A percentile compares a stretch with the other conserved stretches of the same genome.
phyloP scores from a whole-genome alignment of 495 filamentous ascomycete species.

The Hypomontagnella submonticulosa region DNA sequence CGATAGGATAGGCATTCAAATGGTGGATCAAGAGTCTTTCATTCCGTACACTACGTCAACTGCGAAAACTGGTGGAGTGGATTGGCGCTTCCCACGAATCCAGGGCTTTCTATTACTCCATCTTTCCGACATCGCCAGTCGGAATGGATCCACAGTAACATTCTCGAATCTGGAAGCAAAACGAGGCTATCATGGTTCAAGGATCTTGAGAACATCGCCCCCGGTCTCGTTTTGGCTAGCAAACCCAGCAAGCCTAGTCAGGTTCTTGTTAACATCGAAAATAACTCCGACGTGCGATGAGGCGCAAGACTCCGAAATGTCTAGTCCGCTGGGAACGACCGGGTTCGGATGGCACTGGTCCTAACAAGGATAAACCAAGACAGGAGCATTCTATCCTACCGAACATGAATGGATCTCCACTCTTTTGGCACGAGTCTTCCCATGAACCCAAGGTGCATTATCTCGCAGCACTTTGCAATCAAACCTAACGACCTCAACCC shows the following conservation, averaged over 20 bases:
- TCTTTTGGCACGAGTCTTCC: constrained; percentile 4
- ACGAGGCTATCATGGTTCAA: constrained; percentile 13
- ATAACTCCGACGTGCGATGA: too few relatives aligned
- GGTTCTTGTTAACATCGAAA: background rate
- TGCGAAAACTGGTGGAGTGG: constrained; percentile 7
- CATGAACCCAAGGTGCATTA: constrained; percentile 24
- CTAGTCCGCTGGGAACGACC: too few relatives aligned
- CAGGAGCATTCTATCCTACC: background rate
- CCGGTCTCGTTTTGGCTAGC: constrained; percentile 11
- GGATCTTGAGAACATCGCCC: constrained; percentile 12
- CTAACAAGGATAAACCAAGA: background rate
- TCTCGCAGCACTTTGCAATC: constrained; percentile 27
- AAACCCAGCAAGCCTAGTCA: background rate
- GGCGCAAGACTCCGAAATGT: too few relatives aligned
- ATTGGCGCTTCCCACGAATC: constrained; percentile 27
- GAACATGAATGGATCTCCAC: background rate
- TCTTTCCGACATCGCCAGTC: constrained; percentile 39
- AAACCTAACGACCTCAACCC: constrained; percentile 14
- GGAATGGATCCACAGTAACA: constrained; percentile 21
- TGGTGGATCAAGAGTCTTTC: constrained; percentile 7
- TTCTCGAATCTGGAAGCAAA: constrained; percentile 28
- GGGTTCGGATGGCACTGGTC: constrained; percentile 23
- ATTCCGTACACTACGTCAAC: constrained; percentile 37
- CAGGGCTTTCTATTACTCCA: constrained; percentile 29
- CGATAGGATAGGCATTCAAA: constrained; percentile 1